Conservation (phyloP, 2,329 filamentous ascomycete species). For the Fusarium dimerum region DNA sequence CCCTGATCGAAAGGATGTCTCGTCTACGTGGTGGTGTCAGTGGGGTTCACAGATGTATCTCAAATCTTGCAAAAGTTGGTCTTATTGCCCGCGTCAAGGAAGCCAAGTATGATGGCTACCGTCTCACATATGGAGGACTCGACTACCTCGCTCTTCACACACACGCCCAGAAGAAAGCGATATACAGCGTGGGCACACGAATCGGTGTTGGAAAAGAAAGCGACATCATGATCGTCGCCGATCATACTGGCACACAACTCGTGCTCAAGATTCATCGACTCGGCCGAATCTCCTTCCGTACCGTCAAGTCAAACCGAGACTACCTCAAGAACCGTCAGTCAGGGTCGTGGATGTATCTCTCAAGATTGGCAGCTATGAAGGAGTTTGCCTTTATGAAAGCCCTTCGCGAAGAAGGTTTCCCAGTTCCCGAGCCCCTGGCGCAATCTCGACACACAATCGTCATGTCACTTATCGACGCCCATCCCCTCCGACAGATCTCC, state of each 20-base stretch:
- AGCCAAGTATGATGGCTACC: constrained; percentile 95
- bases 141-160: constrained; percentile 97
- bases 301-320: constrained; percentile 93
- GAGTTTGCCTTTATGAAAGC: constrained; percentile 95
- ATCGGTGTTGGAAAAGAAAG: constrained; percentile 98
- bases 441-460: constrained; percentile 95
- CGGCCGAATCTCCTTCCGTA: constrained; percentile 94
- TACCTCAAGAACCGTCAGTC: constrained; percentile 81
- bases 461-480: constrained; percentile 92
- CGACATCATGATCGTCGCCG: constrained; percentile 92
- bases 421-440: constrained; percentile 82
- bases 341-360: constrained; percentile 98
- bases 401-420: constrained; percentile 79
- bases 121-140: constrained; percentile 92
- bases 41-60: constrained; percentile 85
- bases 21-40: constrained; percentile 75
- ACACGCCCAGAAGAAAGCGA: constrained; percentile 73
- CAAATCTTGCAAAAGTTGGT: constrained; percentile 85
- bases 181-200: constrained; percentile 92
- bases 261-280: constrained; percentile 96
- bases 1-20: constrained; percentile 81
- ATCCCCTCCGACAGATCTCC: constrained; percentile 86
- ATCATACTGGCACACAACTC: constrained; percentile 71
- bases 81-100: constrained; percentile 93
- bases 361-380: constrained; percentile 85